Percentiles rank a stretch among this genome's conserved stretches.
These are phyloP conservation scores for Collybiopsis confluens DNA, from an alignment of 768 basidiomycete genomes.

Conservation along the genomic window DNA sequence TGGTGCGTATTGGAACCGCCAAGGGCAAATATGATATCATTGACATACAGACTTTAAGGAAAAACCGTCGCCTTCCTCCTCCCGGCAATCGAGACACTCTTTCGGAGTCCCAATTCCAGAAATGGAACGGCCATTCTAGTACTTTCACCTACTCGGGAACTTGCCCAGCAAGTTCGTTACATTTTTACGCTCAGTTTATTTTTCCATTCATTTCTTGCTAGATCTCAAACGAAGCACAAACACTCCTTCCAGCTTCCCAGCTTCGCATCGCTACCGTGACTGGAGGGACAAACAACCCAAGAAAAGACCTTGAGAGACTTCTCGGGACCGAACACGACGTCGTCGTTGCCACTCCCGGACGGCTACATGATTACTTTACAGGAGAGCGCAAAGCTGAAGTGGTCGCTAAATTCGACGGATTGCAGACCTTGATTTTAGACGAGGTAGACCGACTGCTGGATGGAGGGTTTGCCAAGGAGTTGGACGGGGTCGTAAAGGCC, in stretches of 20 bases:
- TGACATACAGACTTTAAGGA: constrained; percentile 23
- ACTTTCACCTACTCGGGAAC: constrained; percentile 69
- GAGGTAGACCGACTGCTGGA: constrained; percentile 76
- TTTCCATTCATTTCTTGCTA: constrained; percentile 34
- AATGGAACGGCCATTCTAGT: constrained; percentile 54
- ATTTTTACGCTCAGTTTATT: constrained; percentile 33
- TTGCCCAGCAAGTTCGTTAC: constrained; percentile 61
- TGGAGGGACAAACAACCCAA: constrained; percentile 10
- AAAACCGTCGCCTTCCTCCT: constrained; percentile 75
- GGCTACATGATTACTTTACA: constrained; percentile 63
- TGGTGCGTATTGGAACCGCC: constrained; percentile 29
- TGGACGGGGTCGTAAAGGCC: constrained; percentile 55
- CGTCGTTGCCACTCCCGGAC: constrained; percentile 71
- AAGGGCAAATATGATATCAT: background rate
- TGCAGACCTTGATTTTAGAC: constrained; percentile 56
- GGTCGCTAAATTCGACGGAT: constrained; percentile 26
- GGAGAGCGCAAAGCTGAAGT: constrained; percentile 36
- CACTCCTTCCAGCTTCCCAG: constrained; percentile 21
- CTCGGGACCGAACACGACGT: constrained; percentile 38
- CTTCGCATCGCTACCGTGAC: background rate
- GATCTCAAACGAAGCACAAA: constrained; percentile 60
- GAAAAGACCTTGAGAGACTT: constrained; percentile 21
- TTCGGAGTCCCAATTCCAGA: constrained; percentile 29
- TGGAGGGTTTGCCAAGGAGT: constrained; percentile 64
- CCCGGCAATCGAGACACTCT: constrained; percentile 68